Conservation (phyloP, 345 rosid species). For the Stellera chamaejasme region DNA sequence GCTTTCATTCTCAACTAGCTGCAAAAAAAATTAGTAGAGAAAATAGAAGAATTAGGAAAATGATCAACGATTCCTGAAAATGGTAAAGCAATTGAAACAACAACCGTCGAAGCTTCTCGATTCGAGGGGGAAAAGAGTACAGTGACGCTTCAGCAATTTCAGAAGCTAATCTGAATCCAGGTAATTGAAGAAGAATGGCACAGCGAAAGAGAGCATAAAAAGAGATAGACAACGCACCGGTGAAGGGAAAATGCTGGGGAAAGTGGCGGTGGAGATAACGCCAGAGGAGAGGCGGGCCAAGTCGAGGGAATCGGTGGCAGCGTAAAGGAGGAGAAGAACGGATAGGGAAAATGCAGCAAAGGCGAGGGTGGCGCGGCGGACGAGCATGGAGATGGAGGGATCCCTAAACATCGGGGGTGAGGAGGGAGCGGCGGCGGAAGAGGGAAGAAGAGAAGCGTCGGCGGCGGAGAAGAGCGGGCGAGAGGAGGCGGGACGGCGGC, state of each 20-base stretch:
- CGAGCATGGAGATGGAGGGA: conserved; percentile 5
- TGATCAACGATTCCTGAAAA: too few species aligned
- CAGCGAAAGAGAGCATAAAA: neutral
- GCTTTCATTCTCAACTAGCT: too few species aligned
- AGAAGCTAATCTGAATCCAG: neutral
- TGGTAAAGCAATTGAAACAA: too few species aligned
- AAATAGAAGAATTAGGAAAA: too few species aligned
- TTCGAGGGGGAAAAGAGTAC: too few species aligned
- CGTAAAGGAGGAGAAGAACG: conserved; percentile 12
- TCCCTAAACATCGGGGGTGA: neutral
- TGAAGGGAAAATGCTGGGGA: neutral
- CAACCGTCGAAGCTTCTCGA: too few species aligned
- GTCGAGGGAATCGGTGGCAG: neutral
- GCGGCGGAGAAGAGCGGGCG: too few species aligned
- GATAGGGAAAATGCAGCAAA: conserved; percentile 12
- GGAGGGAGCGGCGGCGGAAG: neutral
- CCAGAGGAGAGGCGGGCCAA: conserved; percentile 1
- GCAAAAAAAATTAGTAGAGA: too few species aligned
- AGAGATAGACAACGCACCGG: neutral
- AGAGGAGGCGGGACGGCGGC: too few species aligned
- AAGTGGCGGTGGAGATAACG: neutral
- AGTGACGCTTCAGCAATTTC: too few species aligned
- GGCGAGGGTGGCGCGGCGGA: conserved; percentile 12
- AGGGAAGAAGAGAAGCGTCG: neutral
- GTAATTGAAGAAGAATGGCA: neutral